phyloP scores from a whole-genome alignment of 1,284 basidiomycete species.

The Xerocomus amazonicus region DNA sequence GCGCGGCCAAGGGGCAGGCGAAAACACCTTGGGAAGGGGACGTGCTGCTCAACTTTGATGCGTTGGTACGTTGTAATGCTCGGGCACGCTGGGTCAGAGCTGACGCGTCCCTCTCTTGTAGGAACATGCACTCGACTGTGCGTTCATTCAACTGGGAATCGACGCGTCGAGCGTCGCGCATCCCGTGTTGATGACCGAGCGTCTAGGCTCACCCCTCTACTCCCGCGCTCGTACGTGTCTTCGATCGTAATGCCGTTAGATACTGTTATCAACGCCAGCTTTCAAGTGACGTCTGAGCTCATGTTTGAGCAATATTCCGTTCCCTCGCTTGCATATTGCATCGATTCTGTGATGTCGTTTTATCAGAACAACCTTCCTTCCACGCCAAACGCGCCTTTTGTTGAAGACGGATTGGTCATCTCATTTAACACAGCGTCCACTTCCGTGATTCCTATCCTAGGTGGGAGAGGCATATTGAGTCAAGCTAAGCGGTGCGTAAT shows the following conservation, averaged over 20 bases:
- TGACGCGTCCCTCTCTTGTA: slow-evolving; percentile 34
- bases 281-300: slow-evolving; percentile 81
- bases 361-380: slow-evolving; percentile 63
- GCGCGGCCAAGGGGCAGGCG: slow-evolving; percentile 72
- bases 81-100: background rate
- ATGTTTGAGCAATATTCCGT: slow-evolving; percentile 94
- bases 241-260: background rate
- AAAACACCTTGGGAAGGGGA: slow-evolving; percentile 89
- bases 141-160: slow-evolving; percentile 85
- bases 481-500: slow-evolving; percentile 73
- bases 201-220: slow-evolving; percentile 86
- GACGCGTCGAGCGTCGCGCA: slow-evolving; percentile 79
- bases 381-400: slow-evolving; percentile 36
- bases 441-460: slow-evolving; percentile 81
- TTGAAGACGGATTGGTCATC: slow-evolving; percentile 73
- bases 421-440: slow-evolving; percentile 86
- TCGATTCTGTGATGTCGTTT: slow-evolving; percentile 93
- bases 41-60: slow-evolving; percentile 84
- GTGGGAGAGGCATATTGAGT: slow-evolving; percentile 77
- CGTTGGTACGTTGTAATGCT: slow-evolving; percentile 61
- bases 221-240: slow-evolving; percentile 72
- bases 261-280: background rate
- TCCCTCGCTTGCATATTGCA: slow-evolving; percentile 83
- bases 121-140: slow-evolving; percentile 95
- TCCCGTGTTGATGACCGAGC: slow-evolving; percentile 93